These are phyloP conservation scores for Trichoderma atrobrunneum DNA, from an alignment of 2,329 filamentous ascomycete species.

Conservation along the genomic window DNA sequence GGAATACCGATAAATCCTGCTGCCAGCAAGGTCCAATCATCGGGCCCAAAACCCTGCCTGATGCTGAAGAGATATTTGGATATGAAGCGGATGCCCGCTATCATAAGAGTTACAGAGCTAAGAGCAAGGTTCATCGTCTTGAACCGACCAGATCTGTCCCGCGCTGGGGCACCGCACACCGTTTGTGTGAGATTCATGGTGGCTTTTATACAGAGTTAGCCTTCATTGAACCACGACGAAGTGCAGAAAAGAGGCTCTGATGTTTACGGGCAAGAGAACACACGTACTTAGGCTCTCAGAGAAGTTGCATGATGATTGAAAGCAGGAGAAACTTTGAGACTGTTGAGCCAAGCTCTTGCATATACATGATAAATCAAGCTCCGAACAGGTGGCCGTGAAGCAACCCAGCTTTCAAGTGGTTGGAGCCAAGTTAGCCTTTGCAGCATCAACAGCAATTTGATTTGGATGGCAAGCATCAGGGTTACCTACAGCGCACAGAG, in stretches of 20 bases:
- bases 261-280: not conserved
- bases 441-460: too few relatives aligned
- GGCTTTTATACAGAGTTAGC: not conserved
- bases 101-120: slow-evolving; percentile 21
- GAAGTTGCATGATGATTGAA: slow-evolving; percentile 7
- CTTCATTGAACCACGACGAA: not conserved
- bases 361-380: slow-evolving; percentile 1
- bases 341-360: not conserved
- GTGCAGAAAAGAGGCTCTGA: not conserved
- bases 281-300: slow-evolving; percentile 7
- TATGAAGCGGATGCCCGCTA: slow-evolving; percentile 22
- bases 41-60: slow-evolving; percentile 32
- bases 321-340: not conserved
- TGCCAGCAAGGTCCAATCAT: slow-evolving; percentile 32
- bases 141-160: not conserved
- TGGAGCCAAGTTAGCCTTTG: not conserved
- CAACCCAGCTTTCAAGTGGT: not conserved
- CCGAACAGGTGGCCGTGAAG: not conserved
- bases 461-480: not conserved
- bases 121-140: slow-evolving; percentile 20
- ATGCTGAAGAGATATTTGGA: slow-evolving; percentile 30
- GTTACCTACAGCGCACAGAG: slow-evolving; percentile 8
- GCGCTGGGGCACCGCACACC: not conserved
- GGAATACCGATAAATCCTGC: slow-evolving; percentile 26
- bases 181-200: slow-evolving; percentile 4